phyloP scores from a whole-genome alignment of 208 protist genomes.

The Trypanosoma congolense region DNA sequence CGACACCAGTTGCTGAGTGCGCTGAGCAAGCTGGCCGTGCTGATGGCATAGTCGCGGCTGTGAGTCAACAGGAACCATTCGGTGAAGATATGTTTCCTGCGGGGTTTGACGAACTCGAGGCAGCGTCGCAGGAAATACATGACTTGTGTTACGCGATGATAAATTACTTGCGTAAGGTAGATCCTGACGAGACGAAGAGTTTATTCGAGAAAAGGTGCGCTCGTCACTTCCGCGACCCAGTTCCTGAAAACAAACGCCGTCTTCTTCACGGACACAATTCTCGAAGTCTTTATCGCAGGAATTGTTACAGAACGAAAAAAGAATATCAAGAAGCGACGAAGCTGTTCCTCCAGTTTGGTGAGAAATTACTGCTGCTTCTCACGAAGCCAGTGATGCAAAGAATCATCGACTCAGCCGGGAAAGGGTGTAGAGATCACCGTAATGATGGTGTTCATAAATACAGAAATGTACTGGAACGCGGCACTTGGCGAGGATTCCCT shows the following conservation, averaged over 20 bases:
- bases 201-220: constrained; percentile 70
- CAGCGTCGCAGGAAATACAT: constrained; percentile 85
- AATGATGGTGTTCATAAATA: constrained; percentile 65
- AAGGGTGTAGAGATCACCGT: constrained; percentile 47
- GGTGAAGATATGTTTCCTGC: constrained; percentile 14
- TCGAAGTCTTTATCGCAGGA: constrained; percentile 31
- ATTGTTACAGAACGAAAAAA: constrained; percentile 50
- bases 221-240: constrained; percentile 64
- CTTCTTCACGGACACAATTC: constrained; percentile 64
- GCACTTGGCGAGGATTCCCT: constrained; percentile 75
- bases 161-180: constrained; percentile 55
- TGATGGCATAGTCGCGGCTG: too few species aligned
- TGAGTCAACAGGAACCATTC: not conserved
- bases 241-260: constrained; percentile 65
- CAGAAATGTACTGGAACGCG: constrained; percentile 39
- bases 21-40: not conserved
- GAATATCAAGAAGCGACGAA: constrained; percentile 62
- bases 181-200: constrained; percentile 44
- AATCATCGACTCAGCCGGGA: constrained; percentile 70
- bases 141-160: constrained; percentile 85
- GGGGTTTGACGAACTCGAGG: constrained; percentile 89
- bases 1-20: not conserved
- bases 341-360: constrained; percentile 70
- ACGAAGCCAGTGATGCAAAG: constrained; percentile 71
- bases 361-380: constrained; percentile 78